These are phyloP conservation scores for Macrolepiota albuminosa DNA, from an alignment of 768 basidiomycete species.

Conservation along the genomic window DNA sequence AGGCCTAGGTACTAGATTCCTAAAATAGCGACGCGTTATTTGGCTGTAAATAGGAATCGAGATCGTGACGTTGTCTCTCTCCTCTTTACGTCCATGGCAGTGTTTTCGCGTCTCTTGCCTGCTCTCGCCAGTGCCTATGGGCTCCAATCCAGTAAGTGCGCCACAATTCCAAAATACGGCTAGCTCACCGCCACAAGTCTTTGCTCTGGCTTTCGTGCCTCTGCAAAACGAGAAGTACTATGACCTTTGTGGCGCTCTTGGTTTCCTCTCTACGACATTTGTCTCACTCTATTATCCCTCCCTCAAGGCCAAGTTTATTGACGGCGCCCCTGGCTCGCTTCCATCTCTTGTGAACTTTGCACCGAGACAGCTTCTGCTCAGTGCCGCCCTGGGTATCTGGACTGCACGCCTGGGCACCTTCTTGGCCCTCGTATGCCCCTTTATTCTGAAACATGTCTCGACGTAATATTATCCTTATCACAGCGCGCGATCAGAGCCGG, in stretches of 20 bases:
- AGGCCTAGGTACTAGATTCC: neutral
- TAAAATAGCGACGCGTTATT: neutral
- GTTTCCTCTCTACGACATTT: constrained; percentile 59
- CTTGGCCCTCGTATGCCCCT: neutral
- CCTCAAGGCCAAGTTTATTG: constrained; percentile 44
- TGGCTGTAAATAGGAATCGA: neutral
- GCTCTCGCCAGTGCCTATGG: constrained; percentile 43
- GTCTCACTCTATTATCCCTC: constrained; percentile 61
- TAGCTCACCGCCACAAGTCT: constrained; percentile 15
- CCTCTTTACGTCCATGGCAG: constrained; percentile 24
- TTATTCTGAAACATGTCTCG: neutral
- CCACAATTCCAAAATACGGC: constrained; percentile 20
- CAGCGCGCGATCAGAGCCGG: neutral
- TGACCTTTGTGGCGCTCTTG: constrained; percentile 60
- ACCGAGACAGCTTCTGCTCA: neutral
- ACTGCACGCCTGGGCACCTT: neutral
- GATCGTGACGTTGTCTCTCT: neutral
- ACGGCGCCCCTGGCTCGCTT: constrained; percentile 18
- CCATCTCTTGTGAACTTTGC: neutral
- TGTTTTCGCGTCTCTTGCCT: constrained; percentile 52
- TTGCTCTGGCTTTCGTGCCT: constrained; percentile 61
- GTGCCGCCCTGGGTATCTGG: neutral
- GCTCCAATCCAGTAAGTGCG: constrained; percentile 40
- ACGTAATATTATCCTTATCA: neutral
- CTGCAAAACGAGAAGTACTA: constrained; percentile 61